These are phyloP conservation scores for Phycomyces blakesleeanus DNA, from an alignment of 192 early-diverging fungal genomes.

Conservation along the genomic window DNA sequence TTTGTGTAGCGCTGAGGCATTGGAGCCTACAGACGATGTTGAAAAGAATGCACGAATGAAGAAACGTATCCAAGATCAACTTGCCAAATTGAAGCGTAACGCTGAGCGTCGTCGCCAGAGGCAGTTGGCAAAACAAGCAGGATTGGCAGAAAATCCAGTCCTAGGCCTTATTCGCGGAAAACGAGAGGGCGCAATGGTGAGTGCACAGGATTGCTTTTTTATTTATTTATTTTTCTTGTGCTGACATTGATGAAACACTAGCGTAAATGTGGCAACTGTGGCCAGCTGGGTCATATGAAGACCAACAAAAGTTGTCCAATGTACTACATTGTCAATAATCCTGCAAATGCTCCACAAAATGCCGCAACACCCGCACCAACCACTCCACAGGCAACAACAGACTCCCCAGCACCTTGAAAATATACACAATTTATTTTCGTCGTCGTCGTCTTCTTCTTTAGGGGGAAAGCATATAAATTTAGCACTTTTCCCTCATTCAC, in stretches of 20 bases:
- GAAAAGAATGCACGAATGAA: constrained; percentile 56
- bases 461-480: no score
- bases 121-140: constrained; percentile 44
- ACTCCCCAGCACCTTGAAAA: background rate
- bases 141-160: constrained; percentile 39
- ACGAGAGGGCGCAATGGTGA: constrained; percentile 56
- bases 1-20: constrained; percentile 39
- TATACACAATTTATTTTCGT: background rate
- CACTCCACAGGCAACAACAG: background rate
- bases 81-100: constrained; percentile 61
- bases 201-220: background rate
- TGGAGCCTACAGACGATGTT: constrained; percentile 53
- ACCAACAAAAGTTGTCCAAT: constrained; percentile 80
- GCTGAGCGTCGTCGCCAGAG: constrained; percentile 56
- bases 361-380: constrained; percentile 4
- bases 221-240: background rate
- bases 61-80: constrained; percentile 59
- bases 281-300: constrained; percentile 82
- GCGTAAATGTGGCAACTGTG: constrained; percentile 78
- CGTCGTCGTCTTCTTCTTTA: no score
- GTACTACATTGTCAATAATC: constrained; percentile 42
- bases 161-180: constrained; percentile 51
- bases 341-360: background rate
- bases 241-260: constrained; percentile 12
- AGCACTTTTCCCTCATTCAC: no score